These are phyloP conservation scores for Colletotrichum gigasporum DNA, from an alignment of 2,329 filamentous ascomycete species.

Conservation along the genomic window DNA sequence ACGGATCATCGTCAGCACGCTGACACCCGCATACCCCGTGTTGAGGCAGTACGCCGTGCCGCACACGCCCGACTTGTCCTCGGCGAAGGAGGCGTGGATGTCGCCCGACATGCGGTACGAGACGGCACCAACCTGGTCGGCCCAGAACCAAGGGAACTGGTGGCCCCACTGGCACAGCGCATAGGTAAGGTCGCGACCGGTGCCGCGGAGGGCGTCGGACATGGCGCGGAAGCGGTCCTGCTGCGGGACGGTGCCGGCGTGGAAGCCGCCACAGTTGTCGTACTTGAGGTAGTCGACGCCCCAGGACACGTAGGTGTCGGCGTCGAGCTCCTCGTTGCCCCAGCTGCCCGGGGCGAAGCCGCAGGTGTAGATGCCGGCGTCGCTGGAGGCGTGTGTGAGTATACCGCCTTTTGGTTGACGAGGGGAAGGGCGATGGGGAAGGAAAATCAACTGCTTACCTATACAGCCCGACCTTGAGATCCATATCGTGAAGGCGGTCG, in stretches of 20 bases:
- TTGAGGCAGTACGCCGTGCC: constrained; percentile 45
- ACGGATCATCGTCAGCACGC: constrained; percentile 42
- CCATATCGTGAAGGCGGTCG: constrained; percentile 55
- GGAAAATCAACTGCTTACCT: too few relatives aligned
- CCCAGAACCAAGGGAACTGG: constrained; percentile 37
- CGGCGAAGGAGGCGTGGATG: constrained; percentile 41
- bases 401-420: too few relatives aligned
- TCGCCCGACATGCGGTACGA: constrained; percentile 45
- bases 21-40: constrained; percentile 43
- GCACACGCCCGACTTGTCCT: constrained; percentile 37
- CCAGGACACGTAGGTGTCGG: constrained; percentile 60
- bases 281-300: constrained; percentile 64
- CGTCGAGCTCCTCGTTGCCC: constrained; percentile 59
- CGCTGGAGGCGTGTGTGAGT: constrained; percentile 13
- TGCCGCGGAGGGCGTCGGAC: constrained; percentile 42
- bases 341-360: constrained; percentile 43
- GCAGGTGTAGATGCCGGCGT: constrained; percentile 53
- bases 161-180: constrained; percentile 46
- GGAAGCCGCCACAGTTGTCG: constrained; percentile 60
- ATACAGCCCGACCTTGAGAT: constrained; percentile 64
- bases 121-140: constrained; percentile 34
- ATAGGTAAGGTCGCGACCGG: constrained; percentile 43
- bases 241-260: constrained; percentile 56
- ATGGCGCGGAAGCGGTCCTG: constrained; percentile 52
- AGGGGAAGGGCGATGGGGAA: not conserved